phyloP scores from a whole-genome alignment of 352 stramenopile genomes.

The Globisporangium irregulare region DNA sequence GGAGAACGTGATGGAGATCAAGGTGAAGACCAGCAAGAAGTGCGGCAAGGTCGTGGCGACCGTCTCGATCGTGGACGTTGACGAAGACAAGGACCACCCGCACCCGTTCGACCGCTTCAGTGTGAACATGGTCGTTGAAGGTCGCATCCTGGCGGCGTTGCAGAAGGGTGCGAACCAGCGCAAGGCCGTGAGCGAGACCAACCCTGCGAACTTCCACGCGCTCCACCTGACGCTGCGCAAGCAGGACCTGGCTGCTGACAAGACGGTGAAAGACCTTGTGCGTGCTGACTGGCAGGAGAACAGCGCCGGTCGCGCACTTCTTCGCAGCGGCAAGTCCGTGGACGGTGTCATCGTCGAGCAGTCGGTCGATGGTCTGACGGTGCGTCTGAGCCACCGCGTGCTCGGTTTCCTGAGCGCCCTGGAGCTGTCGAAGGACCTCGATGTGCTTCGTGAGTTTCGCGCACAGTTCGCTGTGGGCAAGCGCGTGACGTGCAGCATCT shows the following conservation, averaged over 20 bases:
- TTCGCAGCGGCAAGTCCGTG: slow-evolving; percentile 50
- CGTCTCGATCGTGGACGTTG: slow-evolving; percentile 85
- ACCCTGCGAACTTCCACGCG: slow-evolving; percentile 69
- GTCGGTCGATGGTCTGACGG: slow-evolving; percentile 40
- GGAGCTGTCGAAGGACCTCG: slow-evolving; percentile 65
- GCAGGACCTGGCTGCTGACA: slow-evolving; percentile 38
- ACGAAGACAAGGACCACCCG: slow-evolving; percentile 40
- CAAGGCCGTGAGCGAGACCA: slow-evolving; percentile 75
- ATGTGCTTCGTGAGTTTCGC: slow-evolving; percentile 55
- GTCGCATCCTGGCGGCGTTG: slow-evolving; percentile 60
- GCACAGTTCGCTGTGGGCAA: slow-evolving; percentile 76
- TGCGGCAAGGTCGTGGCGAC: slow-evolving; percentile 70
- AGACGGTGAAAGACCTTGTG: slow-evolving; percentile 42
- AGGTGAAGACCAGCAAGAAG: slow-evolving; percentile 71
- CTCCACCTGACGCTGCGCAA: slow-evolving; percentile 70
- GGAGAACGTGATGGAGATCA: slow-evolving; percentile 81
- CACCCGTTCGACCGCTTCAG: slow-evolving; percentile 84
- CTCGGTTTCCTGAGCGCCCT: slow-evolving; percentile 56
- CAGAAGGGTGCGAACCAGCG: slow-evolving; percentile 85
- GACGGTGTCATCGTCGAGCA: slow-evolving; percentile 77
- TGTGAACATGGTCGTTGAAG: slow-evolving; percentile 66
- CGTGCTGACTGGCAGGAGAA: slow-evolving; percentile 78
- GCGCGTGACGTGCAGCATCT: slow-evolving; percentile 61
- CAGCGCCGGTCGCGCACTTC: slow-evolving; percentile 62
- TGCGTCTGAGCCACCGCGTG: slow-evolving; percentile 77